Percentiles rank a stretch among this genome's conserved stretches.
phyloP scores from a whole-genome alignment of 208 protist genomes.

The Leishmania tropica region DNA sequence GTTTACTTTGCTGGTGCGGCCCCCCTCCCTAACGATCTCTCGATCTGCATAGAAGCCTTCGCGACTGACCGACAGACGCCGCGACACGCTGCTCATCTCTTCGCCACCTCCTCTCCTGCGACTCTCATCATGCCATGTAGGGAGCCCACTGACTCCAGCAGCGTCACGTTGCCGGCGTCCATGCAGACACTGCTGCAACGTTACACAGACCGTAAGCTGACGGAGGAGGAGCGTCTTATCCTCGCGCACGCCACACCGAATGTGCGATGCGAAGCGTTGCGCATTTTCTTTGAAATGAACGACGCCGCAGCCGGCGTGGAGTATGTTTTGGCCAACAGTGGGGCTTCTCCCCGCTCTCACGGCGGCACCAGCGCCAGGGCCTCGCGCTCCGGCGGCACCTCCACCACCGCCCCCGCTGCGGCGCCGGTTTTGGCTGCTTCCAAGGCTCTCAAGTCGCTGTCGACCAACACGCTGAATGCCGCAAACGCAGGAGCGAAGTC shows the following conservation, averaged over 20 bases:
- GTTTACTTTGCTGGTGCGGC: no score
- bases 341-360: neutral
- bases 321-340: slow-evolving; percentile 42
- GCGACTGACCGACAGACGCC: neutral
- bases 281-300: slow-evolving; percentile 61
- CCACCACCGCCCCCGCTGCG: neutral
- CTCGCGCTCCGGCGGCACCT: neutral
- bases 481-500: neutral
- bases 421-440: neutral
- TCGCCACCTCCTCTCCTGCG: neutral
- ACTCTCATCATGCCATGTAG: neutral
- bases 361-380: slow-evolving; percentile 9
- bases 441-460: neutral
- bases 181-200: slow-evolving; percentile 61
- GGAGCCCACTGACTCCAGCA: neutral
- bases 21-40: neutral
- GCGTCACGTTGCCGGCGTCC: slow-evolving; percentile 48
- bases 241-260: slow-evolving; percentile 38
- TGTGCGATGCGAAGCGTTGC: slow-evolving; percentile 59
- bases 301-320: slow-evolving; percentile 39
- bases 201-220: slow-evolving; percentile 39
- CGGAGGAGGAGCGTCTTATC: slow-evolving; percentile 27
- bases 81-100: neutral
- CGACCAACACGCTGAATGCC: slow-evolving; percentile 1
- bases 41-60: neutral